Evolutionary conservation across 345 rosid species (phyloP), one percentile per base, ranked within the genome.

Genomic region (Acer negundo): DNA sequence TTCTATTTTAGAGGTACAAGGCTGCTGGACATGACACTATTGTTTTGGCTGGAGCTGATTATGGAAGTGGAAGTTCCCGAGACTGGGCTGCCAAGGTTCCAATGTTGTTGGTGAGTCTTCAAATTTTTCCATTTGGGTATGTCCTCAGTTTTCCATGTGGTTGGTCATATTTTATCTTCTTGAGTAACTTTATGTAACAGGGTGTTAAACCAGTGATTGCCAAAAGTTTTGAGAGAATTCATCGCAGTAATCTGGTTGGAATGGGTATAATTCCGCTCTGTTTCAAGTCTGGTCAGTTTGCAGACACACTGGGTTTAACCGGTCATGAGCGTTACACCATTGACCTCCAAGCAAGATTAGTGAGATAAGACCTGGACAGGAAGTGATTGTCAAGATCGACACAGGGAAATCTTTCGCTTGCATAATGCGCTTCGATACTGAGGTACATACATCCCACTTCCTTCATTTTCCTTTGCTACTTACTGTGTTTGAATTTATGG

Each of bases 21-120:
- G 53, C 49, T 53, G 89, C 89, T 35, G 97, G 98, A 23, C 86
- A 84, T 10, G 94, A 83, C 79, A 92, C 99, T 80, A 88, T 96
- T 71, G 79, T 96, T 74, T 82, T 96, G 69, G 99, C 99, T 81
- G 97, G 98, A 83, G 97, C 98, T 1, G 99, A 96, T 80, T 96
- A 96, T 63, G 98, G 98, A 82, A 96, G 99, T 76, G 99, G 99
- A 86, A 96, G 99, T 86, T 96, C 99, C 24, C 86, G 99, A 75
- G 98, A 96, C 85, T 96, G 99, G 99, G 99, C 99, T 77, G 98
- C 98, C 65, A 96, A 96, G 88, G 99, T 98, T 78, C 99, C 99
- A 26, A 91, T 92, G 97, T 74, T 96, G 67, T 84, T 90, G 95
- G 99, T 94, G 74, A 77, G 87, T 78, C 47, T 59, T 74, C 23